These are phyloP conservation scores for Haberlea rhodopensis DNA, from an alignment of 257 asterid genomes.

Conservation along the genomic window DNA sequence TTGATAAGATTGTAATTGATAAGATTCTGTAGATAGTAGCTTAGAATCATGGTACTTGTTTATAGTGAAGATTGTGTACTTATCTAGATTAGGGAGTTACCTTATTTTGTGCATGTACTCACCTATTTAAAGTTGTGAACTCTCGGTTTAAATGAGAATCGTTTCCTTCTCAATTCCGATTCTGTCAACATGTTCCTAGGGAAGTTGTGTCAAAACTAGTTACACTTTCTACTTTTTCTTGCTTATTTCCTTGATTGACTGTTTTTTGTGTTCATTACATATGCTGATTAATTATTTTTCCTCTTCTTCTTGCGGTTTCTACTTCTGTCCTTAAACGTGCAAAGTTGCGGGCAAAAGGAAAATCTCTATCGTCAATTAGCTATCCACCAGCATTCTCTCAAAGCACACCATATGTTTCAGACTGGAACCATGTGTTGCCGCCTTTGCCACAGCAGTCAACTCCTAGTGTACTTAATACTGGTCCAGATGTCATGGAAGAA, in stretches of 20 bases:
- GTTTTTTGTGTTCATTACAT: slow-evolving; percentile 1
- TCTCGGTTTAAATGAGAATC: too few species aligned
- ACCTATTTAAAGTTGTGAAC: too few species aligned
- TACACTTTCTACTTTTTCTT: slow-evolving; percentile 13
- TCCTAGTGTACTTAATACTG: slow-evolving; percentile 32
- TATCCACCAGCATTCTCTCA: slow-evolving; percentile 49
- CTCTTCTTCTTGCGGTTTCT: slow-evolving; percentile 5
- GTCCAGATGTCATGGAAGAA: slow-evolving; percentile 44
- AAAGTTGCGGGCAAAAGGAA: slow-evolving; percentile 59
- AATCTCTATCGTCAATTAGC: slow-evolving; percentile 38
- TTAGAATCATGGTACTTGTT: too few species aligned
- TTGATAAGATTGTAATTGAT: too few species aligned
- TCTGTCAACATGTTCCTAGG: neutral
- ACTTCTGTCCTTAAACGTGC: slow-evolving; percentile 4
- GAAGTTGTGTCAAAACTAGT: slow-evolving; percentile 10
- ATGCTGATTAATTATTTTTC: slow-evolving; percentile 15
- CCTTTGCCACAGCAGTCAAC: slow-evolving; percentile 45
- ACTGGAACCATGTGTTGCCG: slow-evolving; percentile 44
- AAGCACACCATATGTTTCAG: slow-evolving; percentile 40
- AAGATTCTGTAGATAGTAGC: too few species aligned
- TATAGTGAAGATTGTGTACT: too few species aligned
- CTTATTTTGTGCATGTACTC: too few species aligned
- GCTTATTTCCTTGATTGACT: neutral
- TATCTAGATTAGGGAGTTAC: too few species aligned
- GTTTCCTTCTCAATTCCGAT: neutral